Evolutionary conservation across 2,329 filamentous ascomycete genomes (phyloP), one percentile per base, ranked within the genome.

Genomic region (Penicillium sp.): DNA sequence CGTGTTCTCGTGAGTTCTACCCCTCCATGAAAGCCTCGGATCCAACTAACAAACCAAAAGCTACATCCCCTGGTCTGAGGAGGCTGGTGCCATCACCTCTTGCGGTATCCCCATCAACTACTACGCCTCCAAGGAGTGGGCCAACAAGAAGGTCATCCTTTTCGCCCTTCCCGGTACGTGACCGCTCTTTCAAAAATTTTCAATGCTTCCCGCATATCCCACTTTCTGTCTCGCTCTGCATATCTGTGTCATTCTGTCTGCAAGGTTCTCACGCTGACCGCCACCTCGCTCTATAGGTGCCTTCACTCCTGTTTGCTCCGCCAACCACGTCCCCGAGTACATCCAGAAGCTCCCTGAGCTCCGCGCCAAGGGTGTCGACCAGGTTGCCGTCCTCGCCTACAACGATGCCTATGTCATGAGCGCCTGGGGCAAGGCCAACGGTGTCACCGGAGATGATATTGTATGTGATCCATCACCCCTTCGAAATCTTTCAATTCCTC

Each of bases 381-480:
- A 88, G 60, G 84, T 96, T 67, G 83, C 90, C 63, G 84, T 94
- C 69, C 87, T 95, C 68, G 89, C 90, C 56, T 87, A 79, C 79
- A 96, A 96, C 76, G 91, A 96, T 76, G 79, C 86, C 61, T 95
- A 81, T 71, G 91, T 96, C 74, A 93, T 93, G 89, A 87, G 85
- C 66, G 90, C 89, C 51, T 94, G 90, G 90, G 88, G 85, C 76
- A 96, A 96, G 83, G 90, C 91, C 69, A 93, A 95, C 77, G 81
- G 81, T 49, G 80, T 93, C 69, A 86, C 83, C 69, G 84, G 86
- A 61, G 87, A 93, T 64, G 81, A 83, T 67, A 84, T 88, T 66
- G 81, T 86, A 73, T 55, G 80, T 74, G 26, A 29, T 11, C 30
- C 16, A 35, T 38, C 16, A 7, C 41, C 30, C 19, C 35, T 43